Conservation (phyloP, 2,329 filamentous ascomycete genomes). For the Tolypocladium capitatum region DNA sequence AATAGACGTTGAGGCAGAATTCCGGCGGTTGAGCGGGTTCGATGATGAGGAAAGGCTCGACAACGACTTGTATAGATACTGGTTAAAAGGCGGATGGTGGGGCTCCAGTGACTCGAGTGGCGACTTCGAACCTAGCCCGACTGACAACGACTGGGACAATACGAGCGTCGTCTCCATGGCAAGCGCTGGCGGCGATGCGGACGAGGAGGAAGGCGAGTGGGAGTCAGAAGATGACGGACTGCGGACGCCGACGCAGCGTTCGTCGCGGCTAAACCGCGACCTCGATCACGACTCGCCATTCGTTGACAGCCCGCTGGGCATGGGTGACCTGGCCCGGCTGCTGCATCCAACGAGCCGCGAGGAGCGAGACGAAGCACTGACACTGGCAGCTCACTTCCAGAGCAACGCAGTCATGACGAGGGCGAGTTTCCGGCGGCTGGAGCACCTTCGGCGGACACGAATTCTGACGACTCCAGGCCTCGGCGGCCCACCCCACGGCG, state of each 20-base stretch:
- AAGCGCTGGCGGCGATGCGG: conserved; percentile 23
- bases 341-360: conserved; percentile 68
- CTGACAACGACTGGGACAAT: conserved; percentile 52
- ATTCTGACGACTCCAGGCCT: conserved; percentile 30
- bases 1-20: conserved; percentile 71
- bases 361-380: conserved; percentile 66
- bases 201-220: conserved; percentile 30
- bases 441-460: conserved; percentile 55
- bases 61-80: conserved; percentile 68
- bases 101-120: conserved; percentile 70
- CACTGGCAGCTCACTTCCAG: conserved; percentile 67
- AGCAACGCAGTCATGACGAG: conserved; percentile 66
- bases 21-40: conserved; percentile 41
- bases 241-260: conserved; percentile 61
- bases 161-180: conserved; percentile 63
- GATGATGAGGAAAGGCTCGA: conserved; percentile 55
- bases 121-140: conserved; percentile 50
- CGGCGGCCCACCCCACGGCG: conserved; percentile 7
- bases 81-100: conserved; percentile 73
- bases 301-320: conserved; percentile 49
- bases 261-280: conserved; percentile 27
- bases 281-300: conserved; percentile 39
- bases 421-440: conserved; percentile 56
- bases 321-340: conserved; percentile 60
- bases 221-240: conserved; percentile 38